Evolutionary conservation across 768 basidiomycete genomes (phyloP).

Genomic region (Atractiella rhizophila): DNA sequence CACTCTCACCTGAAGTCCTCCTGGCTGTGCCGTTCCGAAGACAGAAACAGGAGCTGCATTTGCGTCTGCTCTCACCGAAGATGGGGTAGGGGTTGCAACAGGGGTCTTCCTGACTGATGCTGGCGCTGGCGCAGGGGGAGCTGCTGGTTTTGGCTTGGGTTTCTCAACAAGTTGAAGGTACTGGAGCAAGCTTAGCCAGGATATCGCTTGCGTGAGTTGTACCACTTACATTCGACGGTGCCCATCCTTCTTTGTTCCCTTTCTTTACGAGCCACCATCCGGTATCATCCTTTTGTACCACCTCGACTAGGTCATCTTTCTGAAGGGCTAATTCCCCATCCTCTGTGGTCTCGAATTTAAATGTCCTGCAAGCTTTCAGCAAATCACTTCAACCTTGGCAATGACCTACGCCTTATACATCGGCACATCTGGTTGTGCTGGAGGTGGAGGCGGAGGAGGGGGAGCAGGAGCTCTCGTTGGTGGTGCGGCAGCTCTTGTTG

Average conservation of each 20-base stretch:
- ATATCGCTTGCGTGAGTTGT: background rate
- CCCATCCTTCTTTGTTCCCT: slow-evolving; percentile 64
- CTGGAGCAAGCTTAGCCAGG: slow-evolving; percentile 3
- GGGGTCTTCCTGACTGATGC: slow-evolving; percentile 16
- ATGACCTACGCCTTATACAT: slow-evolving; percentile 16
- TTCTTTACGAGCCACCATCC: slow-evolving; percentile 94
- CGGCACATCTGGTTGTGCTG: slow-evolving; percentile 28
- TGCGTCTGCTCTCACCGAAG: slow-evolving; percentile 27
- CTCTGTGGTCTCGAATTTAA: slow-evolving; percentile 49
- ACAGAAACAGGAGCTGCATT: slow-evolving; percentile 57
- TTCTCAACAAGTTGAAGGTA: slow-evolving; percentile 38
- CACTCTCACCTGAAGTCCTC: no score
- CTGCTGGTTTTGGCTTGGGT: slow-evolving; percentile 37
- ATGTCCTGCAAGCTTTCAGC: background rate
- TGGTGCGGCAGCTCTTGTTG: slow-evolving; percentile 7
- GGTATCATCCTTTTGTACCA: slow-evolving; percentile 66
- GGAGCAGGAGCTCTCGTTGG: slow-evolving; percentile 19
- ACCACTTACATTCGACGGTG: slow-evolving; percentile 36
- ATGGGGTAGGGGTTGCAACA: slow-evolving; percentile 17
- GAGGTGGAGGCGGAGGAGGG: slow-evolving; percentile 27
- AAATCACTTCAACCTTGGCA: slow-evolving; percentile 6
- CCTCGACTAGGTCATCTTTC: slow-evolving; percentile 78
- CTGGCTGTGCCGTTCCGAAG: slow-evolving; percentile 34
- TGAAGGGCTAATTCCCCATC: slow-evolving; percentile 67
- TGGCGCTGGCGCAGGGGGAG: slow-evolving; percentile 28